Conservation (phyloP, 306 rosid species). For the Trifolium repens region DNA sequence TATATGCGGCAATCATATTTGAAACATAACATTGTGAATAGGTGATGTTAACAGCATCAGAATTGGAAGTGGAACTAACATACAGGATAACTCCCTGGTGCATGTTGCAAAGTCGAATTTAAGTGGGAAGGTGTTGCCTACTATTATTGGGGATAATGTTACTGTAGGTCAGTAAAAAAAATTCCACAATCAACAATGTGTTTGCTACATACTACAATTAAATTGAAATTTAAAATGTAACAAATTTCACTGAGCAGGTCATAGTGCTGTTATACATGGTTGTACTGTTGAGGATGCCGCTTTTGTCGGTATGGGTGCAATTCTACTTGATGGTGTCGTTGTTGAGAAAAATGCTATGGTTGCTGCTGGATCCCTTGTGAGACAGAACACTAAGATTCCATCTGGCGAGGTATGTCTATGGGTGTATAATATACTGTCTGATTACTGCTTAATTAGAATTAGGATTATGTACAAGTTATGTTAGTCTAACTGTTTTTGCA, state of each 20-base stretch:
- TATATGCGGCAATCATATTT: conserved; percentile 1
- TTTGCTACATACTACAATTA: background rate
- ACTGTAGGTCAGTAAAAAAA: conserved; percentile 73
- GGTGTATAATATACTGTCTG: conserved; percentile 4
- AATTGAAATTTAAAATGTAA: background rate
- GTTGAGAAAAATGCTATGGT: conserved; percentile 94
- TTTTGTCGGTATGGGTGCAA: conserved; percentile 94
- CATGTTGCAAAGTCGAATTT: conserved; percentile 91
- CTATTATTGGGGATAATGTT: conserved; percentile 83
- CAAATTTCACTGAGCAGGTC: conserved; percentile 58
- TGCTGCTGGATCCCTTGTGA: conserved; percentile 92
- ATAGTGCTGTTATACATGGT: conserved; percentile 88
- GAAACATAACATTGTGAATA: conserved; percentile 26
- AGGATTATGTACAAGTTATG: background rate
- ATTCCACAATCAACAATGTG: background rate
- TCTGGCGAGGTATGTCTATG: conserved; percentile 73
- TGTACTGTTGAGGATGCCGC: conserved; percentile 95
- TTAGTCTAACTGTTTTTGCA: conserved; percentile 4
- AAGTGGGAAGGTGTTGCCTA: conserved; percentile 90
- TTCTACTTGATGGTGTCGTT: conserved; percentile 82
- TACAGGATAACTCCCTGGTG: conserved; percentile 94
- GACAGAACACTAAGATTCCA: conserved; percentile 87
- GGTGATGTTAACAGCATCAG: conserved; percentile 94
- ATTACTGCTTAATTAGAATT: background rate
- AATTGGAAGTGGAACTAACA: conserved; percentile 90